phyloP scores from a whole-genome alignment of 352 stramenopile species.

The Aphanomyces invadans region DNA sequence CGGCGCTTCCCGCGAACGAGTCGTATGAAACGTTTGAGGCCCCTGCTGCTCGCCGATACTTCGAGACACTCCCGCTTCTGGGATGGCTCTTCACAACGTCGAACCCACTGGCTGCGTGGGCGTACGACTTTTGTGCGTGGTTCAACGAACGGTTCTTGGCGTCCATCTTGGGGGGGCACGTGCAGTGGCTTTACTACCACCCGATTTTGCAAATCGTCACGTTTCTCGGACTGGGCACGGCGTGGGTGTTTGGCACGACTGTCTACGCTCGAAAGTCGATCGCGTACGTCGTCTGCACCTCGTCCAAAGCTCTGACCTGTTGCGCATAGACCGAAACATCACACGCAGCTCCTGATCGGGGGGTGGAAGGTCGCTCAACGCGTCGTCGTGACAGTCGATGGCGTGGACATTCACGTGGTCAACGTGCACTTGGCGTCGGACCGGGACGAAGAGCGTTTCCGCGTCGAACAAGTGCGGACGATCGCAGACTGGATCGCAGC shows the following conservation, averaged over 20 bases:
- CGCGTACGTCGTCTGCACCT: not conserved
- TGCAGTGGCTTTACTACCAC: constrained; percentile 2
- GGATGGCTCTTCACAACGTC: not conserved
- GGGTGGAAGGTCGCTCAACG: constrained; percentile 1
- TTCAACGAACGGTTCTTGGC: constrained; percentile 17
- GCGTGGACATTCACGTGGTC: not conserved
- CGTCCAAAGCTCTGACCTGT: too few species aligned
- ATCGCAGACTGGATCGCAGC: constrained; percentile 5
- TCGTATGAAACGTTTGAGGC: not conserved
- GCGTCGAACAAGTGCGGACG: not conserved
- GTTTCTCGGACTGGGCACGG: not conserved
- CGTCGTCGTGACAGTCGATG: not conserved
- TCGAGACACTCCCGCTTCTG: not conserved
- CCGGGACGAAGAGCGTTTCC: not conserved
- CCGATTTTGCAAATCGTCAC: not conserved
- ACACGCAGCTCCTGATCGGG: not conserved
- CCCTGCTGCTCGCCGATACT: not conserved
- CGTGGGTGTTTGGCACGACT: constrained; percentile 10
- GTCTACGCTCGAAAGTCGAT: not conserved
- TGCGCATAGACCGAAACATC: not conserved
- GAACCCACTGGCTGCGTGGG: not conserved
- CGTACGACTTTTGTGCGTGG: not conserved
- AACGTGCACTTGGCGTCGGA: constrained; percentile 6
- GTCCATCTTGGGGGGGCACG: not conserved
- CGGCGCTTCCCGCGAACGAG: not conserved